Evolutionary conservation across 2,329 filamentous ascomycete genomes (phyloP).

Genomic region (Tolypocladium guangdongense): DNA sequence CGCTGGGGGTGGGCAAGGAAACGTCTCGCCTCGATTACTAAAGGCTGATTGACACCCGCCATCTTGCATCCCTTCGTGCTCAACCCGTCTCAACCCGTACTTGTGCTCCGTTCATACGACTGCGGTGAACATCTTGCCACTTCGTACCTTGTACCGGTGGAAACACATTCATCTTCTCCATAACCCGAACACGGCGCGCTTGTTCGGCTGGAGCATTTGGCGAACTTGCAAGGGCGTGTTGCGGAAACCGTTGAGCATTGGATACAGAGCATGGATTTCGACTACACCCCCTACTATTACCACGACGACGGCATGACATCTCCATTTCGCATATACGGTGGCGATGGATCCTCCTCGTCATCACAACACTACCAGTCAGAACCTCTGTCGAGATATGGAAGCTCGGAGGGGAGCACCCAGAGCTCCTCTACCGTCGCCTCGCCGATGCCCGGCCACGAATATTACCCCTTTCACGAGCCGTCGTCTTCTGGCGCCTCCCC

Average conservation of each 20-base stretch:
- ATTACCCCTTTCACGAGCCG: not conserved
- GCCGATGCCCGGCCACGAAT: constrained; percentile 5
- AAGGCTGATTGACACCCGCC: not conserved
- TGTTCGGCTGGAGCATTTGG: no score
- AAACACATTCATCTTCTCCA: not conserved
- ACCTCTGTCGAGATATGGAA: constrained; percentile 15
- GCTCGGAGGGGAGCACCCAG: constrained; percentile 19
- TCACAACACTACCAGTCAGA: constrained; percentile 12
- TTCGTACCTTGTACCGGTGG: not conserved
- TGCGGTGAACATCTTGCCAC: not conserved
- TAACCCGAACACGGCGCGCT: not conserved
- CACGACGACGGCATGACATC: not conserved
- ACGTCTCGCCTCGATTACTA: not conserved
- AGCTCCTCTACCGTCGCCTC: constrained; percentile 15
- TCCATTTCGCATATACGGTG: not conserved
- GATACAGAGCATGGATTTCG: not conserved
- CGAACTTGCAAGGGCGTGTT: not conserved
- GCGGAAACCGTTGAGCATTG: not conserved
- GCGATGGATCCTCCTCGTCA: not conserved
- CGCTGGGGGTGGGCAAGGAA: not conserved
- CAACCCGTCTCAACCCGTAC: not conserved
- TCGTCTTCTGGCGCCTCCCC: not conserved
- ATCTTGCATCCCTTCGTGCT: not conserved
- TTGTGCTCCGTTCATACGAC: not conserved
- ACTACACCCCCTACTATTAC: not conserved